These are phyloP conservation scores for Mycocentrospora acerina DNA, from an alignment of 2,329 filamentous ascomycete species.

Conservation along the genomic window DNA sequence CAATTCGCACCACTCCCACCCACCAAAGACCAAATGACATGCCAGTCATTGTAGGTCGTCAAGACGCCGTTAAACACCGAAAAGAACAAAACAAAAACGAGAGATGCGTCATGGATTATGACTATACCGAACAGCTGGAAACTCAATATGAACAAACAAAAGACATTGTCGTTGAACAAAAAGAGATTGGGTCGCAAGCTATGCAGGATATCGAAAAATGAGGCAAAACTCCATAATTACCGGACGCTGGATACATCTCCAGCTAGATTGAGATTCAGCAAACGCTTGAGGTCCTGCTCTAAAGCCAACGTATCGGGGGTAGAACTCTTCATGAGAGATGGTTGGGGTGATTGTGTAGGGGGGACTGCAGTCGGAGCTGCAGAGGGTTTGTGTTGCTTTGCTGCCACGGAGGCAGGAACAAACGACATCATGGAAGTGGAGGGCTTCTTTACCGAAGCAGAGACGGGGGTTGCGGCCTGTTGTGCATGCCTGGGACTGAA, in stretches of 20 bases:
- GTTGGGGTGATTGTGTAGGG: slow-evolving; percentile 2
- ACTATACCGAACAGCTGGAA: slow-evolving; percentile 17
- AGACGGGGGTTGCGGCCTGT: slow-evolving; percentile 13
- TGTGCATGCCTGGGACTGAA: slow-evolving; percentile 10
- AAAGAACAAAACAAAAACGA: slow-evolving; percentile 17
- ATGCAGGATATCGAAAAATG: slow-evolving; percentile 25
- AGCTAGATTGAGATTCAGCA: slow-evolving; percentile 34
- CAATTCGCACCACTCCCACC: slow-evolving; percentile 13
- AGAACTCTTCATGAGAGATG: slow-evolving; percentile 8
- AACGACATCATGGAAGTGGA: slow-evolving; percentile 35
- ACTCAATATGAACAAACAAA: slow-evolving; percentile 27
- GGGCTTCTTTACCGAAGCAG: slow-evolving; percentile 21
- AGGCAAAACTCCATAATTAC: slow-evolving; percentile 15
- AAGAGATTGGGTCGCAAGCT: slow-evolving; percentile 17
- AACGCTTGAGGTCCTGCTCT: slow-evolving; percentile 40
- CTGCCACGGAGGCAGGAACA: slow-evolving; percentile 39
- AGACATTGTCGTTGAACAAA: slow-evolving; percentile 15
- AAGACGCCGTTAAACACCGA: slow-evolving; percentile 21
- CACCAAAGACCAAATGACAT: slow-evolving; percentile 11
- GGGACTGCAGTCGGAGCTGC: slow-evolving; percentile 15
- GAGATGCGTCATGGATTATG: slow-evolving; percentile 19
- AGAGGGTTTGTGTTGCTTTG: slow-evolving; percentile 31
- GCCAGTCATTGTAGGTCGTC: slow-evolving; percentile 9
- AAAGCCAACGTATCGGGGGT: slow-evolving; percentile 27
- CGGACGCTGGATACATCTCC: slow-evolving; percentile 24